These are phyloP conservation scores for Hyphopichia fennica DNA, from an alignment of 1,139 yeast genomes.

Conservation along the genomic window DNA sequence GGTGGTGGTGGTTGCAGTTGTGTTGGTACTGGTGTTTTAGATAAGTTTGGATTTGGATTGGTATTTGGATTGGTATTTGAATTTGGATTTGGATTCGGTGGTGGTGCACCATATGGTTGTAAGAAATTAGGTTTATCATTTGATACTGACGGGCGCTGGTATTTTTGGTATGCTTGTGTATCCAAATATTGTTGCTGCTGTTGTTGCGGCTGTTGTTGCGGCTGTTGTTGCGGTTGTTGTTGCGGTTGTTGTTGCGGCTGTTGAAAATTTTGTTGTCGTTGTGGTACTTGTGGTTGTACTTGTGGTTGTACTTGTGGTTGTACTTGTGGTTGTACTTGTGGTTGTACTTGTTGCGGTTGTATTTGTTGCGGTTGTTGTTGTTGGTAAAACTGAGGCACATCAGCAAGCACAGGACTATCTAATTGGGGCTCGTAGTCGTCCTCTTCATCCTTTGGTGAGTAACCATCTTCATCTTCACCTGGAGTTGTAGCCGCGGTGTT, in stretches of 20 bases:
- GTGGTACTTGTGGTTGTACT: not conserved
- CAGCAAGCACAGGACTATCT: not conserved
- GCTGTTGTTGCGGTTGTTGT: not conserved
- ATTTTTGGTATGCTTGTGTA: no score
- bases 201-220: no score
- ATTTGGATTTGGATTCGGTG: not conserved
- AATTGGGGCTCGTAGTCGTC: slow-evolving; percentile 1
- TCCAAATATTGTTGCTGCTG: no score
- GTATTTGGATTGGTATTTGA: not conserved
- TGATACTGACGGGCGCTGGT: not conserved
- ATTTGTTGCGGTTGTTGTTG: not conserved
- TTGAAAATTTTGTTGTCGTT: no score
- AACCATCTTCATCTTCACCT: not conserved
- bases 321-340: no score
- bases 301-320: no score
- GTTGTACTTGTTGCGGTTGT: no score
- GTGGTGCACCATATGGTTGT: slow-evolving; percentile 11
- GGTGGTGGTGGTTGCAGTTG: not conserved
- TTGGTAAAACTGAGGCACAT: not conserved
- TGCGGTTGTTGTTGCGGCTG: no score
- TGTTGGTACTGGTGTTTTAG: not conserved
- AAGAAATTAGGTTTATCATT: not conserved
- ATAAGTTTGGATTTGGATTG: no score
- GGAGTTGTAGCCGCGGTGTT: not conserved
- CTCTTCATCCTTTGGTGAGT: not conserved